phyloP scores from a whole-genome alignment of 2,329 filamentous ascomycete genomes.

The Sporothrix variecibatus region DNA sequence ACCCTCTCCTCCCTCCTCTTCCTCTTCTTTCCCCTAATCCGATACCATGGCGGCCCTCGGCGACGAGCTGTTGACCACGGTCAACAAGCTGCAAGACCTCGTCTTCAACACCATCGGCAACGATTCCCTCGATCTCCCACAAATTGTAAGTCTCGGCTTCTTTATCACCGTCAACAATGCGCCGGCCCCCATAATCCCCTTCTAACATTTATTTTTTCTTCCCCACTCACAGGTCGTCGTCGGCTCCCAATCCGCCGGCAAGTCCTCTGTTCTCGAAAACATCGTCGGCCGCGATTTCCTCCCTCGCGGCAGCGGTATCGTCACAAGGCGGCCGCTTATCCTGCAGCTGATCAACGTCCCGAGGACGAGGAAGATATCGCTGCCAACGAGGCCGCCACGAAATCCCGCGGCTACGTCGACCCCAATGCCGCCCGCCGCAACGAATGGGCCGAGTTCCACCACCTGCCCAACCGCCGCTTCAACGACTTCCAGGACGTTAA shows the following conservation, averaged over 20 bases:
- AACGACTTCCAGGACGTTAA: conserved; percentile 97
- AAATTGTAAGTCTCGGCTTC: conserved; percentile 74
- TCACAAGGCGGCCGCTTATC: conserved; percentile 90
- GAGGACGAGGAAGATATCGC: conserved; percentile 71
- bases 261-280: conserved; percentile 98
- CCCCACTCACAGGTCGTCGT: conserved; percentile 76
- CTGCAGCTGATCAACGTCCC: conserved; percentile 96
- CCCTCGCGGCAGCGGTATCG: conserved; percentile 93
- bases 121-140: conserved; percentile 93
- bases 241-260: conserved; percentile 96
- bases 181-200: not conserved
- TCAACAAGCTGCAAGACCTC: conserved; percentile 97
- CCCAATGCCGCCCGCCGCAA: conserved; percentile 67
- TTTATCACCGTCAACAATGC: not conserved
- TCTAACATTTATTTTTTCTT: conserved; percentile 22
- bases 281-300: conserved; percentile 98
- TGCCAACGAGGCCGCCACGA: conserved; percentile 43
- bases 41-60: conserved; percentile 83
- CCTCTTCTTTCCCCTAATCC: not conserved
- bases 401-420: conserved; percentile 69
- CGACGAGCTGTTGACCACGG: conserved; percentile 90
- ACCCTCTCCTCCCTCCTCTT: not conserved
- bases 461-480: conserved; percentile 97
- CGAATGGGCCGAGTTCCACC: conserved; percentile 94
- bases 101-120: conserved; percentile 99